These are phyloP conservation scores for Lathyrus sativus DNA, from an alignment of 306 rosid genomes.

Conservation along the genomic window DNA sequence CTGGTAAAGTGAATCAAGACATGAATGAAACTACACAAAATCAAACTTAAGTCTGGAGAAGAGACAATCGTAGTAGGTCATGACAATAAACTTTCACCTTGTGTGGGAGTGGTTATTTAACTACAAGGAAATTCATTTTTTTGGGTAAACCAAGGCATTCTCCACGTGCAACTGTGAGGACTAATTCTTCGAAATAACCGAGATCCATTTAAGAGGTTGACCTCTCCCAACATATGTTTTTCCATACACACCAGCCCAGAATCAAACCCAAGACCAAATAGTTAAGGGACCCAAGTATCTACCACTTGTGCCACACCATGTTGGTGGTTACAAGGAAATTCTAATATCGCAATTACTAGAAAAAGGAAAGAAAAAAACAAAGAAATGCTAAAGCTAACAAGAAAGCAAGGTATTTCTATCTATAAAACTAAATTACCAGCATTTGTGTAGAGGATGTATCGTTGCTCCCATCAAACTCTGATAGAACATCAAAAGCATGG, in stretches of 20 bases:
- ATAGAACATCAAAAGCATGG: constrained; percentile 95
- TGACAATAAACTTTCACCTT: constrained; percentile 15
- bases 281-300: too few species aligned
- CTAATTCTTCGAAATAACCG: too few species aligned
- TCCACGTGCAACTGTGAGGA: too few species aligned
- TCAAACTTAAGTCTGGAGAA: constrained; percentile 25
- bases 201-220: too few species aligned
- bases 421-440: constrained; percentile 69
- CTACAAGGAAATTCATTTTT: constrained; percentile 11
- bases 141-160: too few species aligned
- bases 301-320: too few species aligned
- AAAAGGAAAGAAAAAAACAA: constrained; percentile 2
- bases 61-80: constrained; percentile 5
- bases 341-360: constrained; percentile 24
- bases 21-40: constrained; percentile 34
- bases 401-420: constrained; percentile 27
- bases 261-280: too few species aligned
- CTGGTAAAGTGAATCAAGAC: constrained; percentile 22
- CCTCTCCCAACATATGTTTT: too few species aligned
- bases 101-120: constrained; percentile 25
- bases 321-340: constrained; percentile 16
- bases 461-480: constrained; percentile 77
- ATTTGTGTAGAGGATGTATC: constrained; percentile 73
- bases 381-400: constrained; percentile 29
- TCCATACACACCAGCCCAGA: too few species aligned